Base-by-base conservation (phyloP, 169 alveolate genomes). In the Eimeria tenella region DNA sequence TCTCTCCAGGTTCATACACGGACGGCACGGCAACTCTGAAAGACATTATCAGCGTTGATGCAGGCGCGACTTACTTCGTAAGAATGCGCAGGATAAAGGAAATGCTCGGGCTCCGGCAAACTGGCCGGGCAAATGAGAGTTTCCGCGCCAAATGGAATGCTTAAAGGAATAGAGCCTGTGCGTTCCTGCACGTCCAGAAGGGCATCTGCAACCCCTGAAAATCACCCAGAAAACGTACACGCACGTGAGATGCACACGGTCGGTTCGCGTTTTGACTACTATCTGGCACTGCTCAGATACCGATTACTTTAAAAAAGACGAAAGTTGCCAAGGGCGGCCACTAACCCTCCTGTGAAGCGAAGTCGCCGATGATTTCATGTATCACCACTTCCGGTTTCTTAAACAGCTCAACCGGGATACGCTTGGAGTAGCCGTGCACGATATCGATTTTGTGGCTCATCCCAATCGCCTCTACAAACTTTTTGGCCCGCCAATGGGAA, bases 351-450 rank as follows among this genome's bases (percentile, higher is more conserved):
- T 97, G 98, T 3, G 98, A 96, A 42, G 97, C 98, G 81, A 97
- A 97, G 94, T 97, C 98, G 31, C 98, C 98, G 21, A 97, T 93
- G 58, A 97, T 97, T 83, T 97, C 98, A 87, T 98, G 97, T 63
- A 97, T 96, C 42, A 97, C 95, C 56, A 83, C 77, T 83, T 83
- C 73, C 11, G 90, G 90, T 6, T 83, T 42, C 8, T 83, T 83
- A 77, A 83, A 83, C 19, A 83, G 58, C 56, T 62, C 42, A 21
- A 60, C 77, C 10, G 90, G 90, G n/a, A 83, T 52, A 13, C 90
- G 90, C 21, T 83, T 83, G 4, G 90, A 83, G 77, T 83, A 83
- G 0, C 90, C 90, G 62, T 83, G 90, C 25, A 83, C 60, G 10
- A 83, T 58, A 19, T 83, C 90, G 77, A 83, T 83, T 42, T 83